phyloP scores from a whole-genome alignment of 2,329 filamentous ascomycete genomes.

The Aschersonia sp. region DNA sequence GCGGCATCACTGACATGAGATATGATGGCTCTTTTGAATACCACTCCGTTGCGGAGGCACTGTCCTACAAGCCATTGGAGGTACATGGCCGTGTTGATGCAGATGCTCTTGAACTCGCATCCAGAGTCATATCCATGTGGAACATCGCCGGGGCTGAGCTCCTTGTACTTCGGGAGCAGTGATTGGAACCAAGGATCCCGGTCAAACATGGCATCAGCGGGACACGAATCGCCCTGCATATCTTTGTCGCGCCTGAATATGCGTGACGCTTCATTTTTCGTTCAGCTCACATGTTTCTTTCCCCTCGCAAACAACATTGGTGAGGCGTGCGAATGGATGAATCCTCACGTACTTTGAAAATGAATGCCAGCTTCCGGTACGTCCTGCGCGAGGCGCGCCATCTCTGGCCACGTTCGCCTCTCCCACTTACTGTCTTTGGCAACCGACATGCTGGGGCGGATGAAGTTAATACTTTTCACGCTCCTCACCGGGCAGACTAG shows the following conservation, averaged over 20 bases:
- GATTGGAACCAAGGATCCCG: conserved; percentile 62
- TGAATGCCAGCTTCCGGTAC: conserved; percentile 70
- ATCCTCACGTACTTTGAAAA: conserved; percentile 43
- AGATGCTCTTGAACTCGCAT: conserved; percentile 68
- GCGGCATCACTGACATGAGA: conserved; percentile 60
- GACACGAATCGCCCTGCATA: conserved; percentile 26
- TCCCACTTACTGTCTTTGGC: conserved; percentile 39
- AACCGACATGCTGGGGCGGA: conserved; percentile 24
- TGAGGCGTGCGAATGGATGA: too few relatives aligned
- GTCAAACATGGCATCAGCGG: conserved; percentile 44
- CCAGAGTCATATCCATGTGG: conserved; percentile 54
- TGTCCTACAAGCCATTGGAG: conserved; percentile 74
- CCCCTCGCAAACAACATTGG: too few relatives aligned
- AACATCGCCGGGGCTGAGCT: conserved; percentile 43
- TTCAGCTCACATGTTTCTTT: too few relatives aligned
- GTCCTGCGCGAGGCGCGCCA: conserved; percentile 41
- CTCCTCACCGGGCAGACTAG: too few relatives aligned
- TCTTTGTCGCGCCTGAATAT: conserved; percentile 50
- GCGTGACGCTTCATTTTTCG: conserved; percentile 18
- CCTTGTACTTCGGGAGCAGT: conserved; percentile 55
- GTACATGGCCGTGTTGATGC: conserved; percentile 83
- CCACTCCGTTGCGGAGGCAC: conserved; percentile 59
- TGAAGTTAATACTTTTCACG: too few relatives aligned
- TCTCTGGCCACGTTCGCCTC: conserved; percentile 46
- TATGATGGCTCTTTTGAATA: conserved; percentile 48